These are phyloP conservation scores for Funneliformis caledonium DNA, from an alignment of 371 early-diverging fungal species.

Conservation along the genomic window DNA sequence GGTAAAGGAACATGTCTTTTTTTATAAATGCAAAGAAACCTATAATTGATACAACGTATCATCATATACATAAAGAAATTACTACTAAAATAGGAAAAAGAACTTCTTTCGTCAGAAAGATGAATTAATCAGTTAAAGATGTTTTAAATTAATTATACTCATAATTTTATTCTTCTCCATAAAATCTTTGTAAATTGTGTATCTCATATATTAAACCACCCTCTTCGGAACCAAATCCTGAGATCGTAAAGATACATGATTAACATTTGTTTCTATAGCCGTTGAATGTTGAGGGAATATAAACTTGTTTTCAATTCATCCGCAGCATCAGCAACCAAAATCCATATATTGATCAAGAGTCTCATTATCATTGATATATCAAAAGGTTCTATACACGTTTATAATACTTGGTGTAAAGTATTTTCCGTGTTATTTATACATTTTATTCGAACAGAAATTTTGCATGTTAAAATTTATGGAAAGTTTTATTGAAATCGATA, in stretches of 20 bases:
- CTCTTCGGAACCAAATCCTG: slow-evolving; percentile 4
- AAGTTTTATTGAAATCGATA: too few species aligned
- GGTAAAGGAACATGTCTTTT: too few species aligned
- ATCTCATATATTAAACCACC: slow-evolving; percentile 14
- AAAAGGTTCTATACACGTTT: not conserved
- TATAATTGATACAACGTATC: too few species aligned
- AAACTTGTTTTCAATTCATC: slow-evolving; percentile 6
- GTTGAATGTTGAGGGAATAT: not conserved
- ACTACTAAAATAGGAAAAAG: too few species aligned
- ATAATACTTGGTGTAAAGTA: not conserved
- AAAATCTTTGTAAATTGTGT: not conserved
- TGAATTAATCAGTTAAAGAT: too few species aligned
- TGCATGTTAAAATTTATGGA: too few species aligned
- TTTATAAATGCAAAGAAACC: too few species aligned
- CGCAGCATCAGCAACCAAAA: not conserved
- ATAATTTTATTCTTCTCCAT: not conserved
- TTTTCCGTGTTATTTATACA: too few species aligned
- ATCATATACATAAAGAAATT: too few species aligned
- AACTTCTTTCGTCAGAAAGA: too few species aligned
- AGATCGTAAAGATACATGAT: not conserved
- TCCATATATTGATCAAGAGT: slow-evolving; percentile 12
- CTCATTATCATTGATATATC: not conserved
- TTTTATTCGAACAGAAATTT: too few species aligned
- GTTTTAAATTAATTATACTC: too few species aligned
- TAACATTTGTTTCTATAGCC: not conserved